Base-by-base conservation (phyloP, 2,329 filamentous ascomycete species). In the Juglanconis oblonga region DNA sequence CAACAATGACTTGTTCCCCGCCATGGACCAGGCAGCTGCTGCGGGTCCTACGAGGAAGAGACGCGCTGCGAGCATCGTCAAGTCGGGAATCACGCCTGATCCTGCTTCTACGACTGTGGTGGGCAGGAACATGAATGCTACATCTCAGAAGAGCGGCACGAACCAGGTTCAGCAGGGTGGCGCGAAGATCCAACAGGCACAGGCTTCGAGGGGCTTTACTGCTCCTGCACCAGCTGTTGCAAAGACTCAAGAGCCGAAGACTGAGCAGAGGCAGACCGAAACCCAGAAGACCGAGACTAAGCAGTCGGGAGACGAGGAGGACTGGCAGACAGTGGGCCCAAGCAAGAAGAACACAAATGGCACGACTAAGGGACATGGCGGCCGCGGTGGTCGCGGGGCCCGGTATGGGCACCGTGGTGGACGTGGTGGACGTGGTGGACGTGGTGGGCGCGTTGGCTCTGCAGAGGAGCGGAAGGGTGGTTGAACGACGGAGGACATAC, bases 401-500 rank as follows among this genome's bases (percentile, higher is more conserved):
- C 33, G 38, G 32, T 35, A 8, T 31, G 36, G 17, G 29, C 44
- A 51, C 14, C 56, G 29, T 17, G 51, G 17, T 49, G 51, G 5
- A n/a, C 40, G 35, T 31, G 50, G 17, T 49, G 51, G 5, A n/a
- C 40, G 35, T 31, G 50, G 49, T 35, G 40, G 45, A 48, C 45
- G 45, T 13, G 45, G 52, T 49, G 48, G 49, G n/a, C 55, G 32
- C 5, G 35, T 5, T 54, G 42, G 57, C 8, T 38, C 47, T 38
- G 44, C 52, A 10, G 60, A 60, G 44, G 60, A 62, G 24, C 57
- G 57, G 14, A 62, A 60, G 57, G 60, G 60, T 7, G 60, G 60
- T 47, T 62, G 44, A 57, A 17, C 24, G 33, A 11, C 6, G 7
- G 7, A 35, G 38, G 24, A 29, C 33, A 4, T 33, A 5, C 13